Percentiles rank a stretch among this genome's conserved stretches.
These are phyloP conservation scores for Rhododendron kiyosumense DNA, from an alignment of 148 eudicot genomes.

Conservation along the genomic window DNA sequence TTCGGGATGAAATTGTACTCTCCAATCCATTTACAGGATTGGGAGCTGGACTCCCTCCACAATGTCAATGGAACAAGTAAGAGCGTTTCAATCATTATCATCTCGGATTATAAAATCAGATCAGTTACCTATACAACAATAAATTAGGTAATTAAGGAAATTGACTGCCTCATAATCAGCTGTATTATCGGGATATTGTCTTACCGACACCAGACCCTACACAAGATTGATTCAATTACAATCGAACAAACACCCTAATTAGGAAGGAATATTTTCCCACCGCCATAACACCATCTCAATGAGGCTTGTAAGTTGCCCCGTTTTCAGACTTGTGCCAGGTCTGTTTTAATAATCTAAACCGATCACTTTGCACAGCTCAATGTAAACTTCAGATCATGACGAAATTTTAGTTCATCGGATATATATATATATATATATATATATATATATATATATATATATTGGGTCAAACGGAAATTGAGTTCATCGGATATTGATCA, in stretches of 20 bases:
- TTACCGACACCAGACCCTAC: background rate
- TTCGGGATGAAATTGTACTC: background rate
- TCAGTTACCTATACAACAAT: background rate
- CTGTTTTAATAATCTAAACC: background rate
- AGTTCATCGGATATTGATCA: too few relatives aligned
- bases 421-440: too few relatives aligned
- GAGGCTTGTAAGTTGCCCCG: background rate
- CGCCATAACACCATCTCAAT: background rate
- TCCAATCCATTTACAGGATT: background rate
- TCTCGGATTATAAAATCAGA: background rate
- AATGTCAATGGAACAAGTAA: background rate
- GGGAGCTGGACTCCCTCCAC: background rate
- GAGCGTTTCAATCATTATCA: background rate
- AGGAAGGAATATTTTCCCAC: background rate
- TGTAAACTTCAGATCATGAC: background rate
- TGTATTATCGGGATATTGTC: background rate
- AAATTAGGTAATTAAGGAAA: background rate
- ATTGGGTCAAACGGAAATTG: too few relatives aligned
- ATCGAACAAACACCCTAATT: background rate
- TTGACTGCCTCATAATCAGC: background rate
- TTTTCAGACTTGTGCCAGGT: background rate
- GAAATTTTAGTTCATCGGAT: too few relatives aligned
- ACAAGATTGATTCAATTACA: background rate
- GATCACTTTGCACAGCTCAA: background rate
- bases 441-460: too few relatives aligned